Evolutionary conservation across 164 flowering plant species (phyloP), one percentile per base, ranked within the genome.

Genomic region (Hamamelis virginiana): DNA sequence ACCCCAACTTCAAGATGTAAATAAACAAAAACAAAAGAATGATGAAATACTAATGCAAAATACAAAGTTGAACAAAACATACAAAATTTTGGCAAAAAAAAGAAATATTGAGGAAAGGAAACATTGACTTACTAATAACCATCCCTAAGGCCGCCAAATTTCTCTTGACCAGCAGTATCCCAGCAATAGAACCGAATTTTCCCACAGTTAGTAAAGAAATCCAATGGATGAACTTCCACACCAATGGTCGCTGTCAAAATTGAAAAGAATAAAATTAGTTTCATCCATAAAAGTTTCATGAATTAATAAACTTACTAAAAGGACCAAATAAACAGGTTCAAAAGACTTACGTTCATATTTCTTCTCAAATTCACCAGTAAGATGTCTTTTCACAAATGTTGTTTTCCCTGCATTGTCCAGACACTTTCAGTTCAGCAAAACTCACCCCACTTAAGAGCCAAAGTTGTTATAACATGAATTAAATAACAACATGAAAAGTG

Each of bases 71-170:
- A 33, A 33, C 41, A 2, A 33, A 33, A 2, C 6, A 33, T 33
- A 33, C 41, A 33, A 33, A 33, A 33, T 33, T n/a, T n/a, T n/a
- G n/a, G n/a, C n/a, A n/a, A n/a, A n/a, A n/a, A n/a, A n/a, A n/a
- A n/a, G n/a, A n/a, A n/a, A 33, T 6, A 2, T 33, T 33, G 41
- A 33, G 41, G 41, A 4, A 59, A 26, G 33, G 10, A 11, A 33
- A 61, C n/a, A 16, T n/a, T 18, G 5, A 57, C 74, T 64, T 65
- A 72, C 75, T 72, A 72, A 23, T 72, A 72, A 10, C 75, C 75
- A 72, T 72, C 75, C n/a, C 75, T 65, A 9, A 72, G 75, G n/a
- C 75, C 75, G 3, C 75, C 71, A 73, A 73, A 73, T 33, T 72
- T 72, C 70, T 72, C 75, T 38, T 72, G 75, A 6, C 75, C 70